Evolutionary conservation across 495 filamentous ascomycete species (phyloP), one percentile per base, ranked within the genome.

Genomic region (Rusavskia elegans): DNA sequence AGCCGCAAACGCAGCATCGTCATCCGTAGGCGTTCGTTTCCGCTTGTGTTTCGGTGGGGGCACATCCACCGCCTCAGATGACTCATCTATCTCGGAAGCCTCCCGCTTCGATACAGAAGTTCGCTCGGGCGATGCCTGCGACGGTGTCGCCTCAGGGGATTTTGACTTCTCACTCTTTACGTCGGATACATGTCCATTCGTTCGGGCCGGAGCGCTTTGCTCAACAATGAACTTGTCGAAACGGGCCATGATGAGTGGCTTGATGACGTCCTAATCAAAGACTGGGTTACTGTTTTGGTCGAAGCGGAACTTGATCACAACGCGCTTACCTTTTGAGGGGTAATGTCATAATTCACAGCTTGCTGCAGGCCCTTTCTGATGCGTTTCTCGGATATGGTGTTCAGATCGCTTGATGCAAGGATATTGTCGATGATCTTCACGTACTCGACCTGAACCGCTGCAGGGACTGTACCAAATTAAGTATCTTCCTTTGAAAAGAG

Each of bases 341-440:
- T 83, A 62, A 96, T 76, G 66, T 98, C 89, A 71, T 87, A 79
- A 52, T 82, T 78, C 38, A 89, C 74, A 38, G 71, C 75, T 53
- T 77, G 78, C 66, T 90, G 83, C 6, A 98, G 75, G 25, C 83
- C 85, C 65, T 87, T 85, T 55, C 92, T 85, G 59, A 97, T 87
- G 63, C 83, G 80, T 70, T 97, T 97, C 57, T 87, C 84, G 25
- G 92, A 93, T 54, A 98, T 83, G 35, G 88, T 95, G 52, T 83
- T 78, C 41, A 98, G 77, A 59, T 98, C 88, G 55, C 85, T 85
- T 27, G 73, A 74, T 14, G 75, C 77, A 21, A 98, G 74, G 57
- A 98, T 95, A n/a, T 70, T 77, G 63, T 98, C 92, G 64, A 98
- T 96, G 68, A 96, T 84, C 57, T 77, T 77, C 45, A 77, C 81